Evolutionary conservation across 2,329 filamentous ascomycete species (phyloP).

Genomic region (Furcasterigmium sp.): DNA sequence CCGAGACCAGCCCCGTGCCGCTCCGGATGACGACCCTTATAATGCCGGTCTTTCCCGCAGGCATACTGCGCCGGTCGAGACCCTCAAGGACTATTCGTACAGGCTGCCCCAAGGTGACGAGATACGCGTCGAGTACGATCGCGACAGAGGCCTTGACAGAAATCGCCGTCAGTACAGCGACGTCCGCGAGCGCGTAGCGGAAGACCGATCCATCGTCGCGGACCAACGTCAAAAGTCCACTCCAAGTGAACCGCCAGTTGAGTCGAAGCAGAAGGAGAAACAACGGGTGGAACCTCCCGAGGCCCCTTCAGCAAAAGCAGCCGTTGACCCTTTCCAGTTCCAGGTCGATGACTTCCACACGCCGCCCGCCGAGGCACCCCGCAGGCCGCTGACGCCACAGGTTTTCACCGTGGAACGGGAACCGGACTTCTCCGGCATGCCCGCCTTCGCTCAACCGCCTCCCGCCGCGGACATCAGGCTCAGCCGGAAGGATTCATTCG

Average conservation of each 20-base stretch:
- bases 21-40: slow-evolving; percentile 21
- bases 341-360: slow-evolving; percentile 51
- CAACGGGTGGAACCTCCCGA: slow-evolving; percentile 12
- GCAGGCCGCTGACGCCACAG: slow-evolving; percentile 40
- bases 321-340: slow-evolving; percentile 54
- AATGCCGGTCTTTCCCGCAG: slow-evolving; percentile 8
- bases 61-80: slow-evolving; percentile 3
- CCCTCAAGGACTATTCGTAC: slow-evolving; percentile 6
- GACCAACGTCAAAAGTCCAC: neutral
- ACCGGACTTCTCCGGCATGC: slow-evolving; percentile 39
- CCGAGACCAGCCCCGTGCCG: slow-evolving; percentile 16
- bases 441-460: slow-evolving; percentile 16
- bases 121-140: slow-evolving; percentile 11
- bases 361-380: slow-evolving; percentile 30
- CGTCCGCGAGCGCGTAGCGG: slow-evolving; percentile 10
- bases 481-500: slow-evolving; percentile 46
- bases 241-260: neutral
- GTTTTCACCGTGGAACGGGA: slow-evolving; percentile 50
- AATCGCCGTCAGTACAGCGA: slow-evolving; percentile 11
- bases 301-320: slow-evolving; percentile 17
- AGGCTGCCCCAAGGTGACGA: slow-evolving; percentile 10
- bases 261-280: neutral
- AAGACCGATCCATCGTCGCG: slow-evolving; percentile 9
- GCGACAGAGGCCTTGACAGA: neutral
- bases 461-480: slow-evolving; percentile 27